Evolutionary conservation across 2,329 filamentous ascomycete species (phyloP).

Genomic region (Stromatinia cepivora): DNA sequence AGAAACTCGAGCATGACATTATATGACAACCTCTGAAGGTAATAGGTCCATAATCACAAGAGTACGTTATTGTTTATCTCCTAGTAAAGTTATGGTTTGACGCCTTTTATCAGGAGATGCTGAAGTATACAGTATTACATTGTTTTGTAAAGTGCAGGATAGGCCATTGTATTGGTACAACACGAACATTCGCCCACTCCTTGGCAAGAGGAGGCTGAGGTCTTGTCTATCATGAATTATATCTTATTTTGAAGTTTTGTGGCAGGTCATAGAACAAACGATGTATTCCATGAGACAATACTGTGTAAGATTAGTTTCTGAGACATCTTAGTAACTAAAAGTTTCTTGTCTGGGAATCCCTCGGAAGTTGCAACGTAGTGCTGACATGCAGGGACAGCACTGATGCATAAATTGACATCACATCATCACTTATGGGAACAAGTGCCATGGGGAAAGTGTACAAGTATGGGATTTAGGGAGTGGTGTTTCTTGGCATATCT

Average conservation of each 20-base stretch:
- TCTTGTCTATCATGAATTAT: background rate
- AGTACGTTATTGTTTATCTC: background rate
- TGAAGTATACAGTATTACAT: background rate
- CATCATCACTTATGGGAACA: constrained; percentile 5
- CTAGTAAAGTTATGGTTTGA: background rate
- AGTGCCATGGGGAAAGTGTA: background rate
- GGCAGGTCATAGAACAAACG: background rate
- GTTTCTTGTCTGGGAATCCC: background rate
- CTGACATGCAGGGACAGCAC: constrained; percentile 18
- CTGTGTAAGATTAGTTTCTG: background rate
- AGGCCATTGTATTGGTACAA: background rate
- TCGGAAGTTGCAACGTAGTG: background rate
- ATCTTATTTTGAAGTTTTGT: background rate
- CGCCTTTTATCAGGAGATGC: background rate
- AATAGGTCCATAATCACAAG: background rate
- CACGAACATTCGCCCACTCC: background rate
- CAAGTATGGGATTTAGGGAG: background rate
- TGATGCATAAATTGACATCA: constrained; percentile 13
- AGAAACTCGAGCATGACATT: background rate
- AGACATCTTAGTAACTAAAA: constrained; percentile 7
- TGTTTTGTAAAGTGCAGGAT: background rate
- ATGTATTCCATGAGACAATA: background rate
- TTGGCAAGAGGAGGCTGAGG: constrained; percentile 17
- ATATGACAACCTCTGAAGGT: background rate
- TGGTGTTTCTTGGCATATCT: constrained; percentile 14